phyloP scores from a whole-genome alignment of 345 rosid species.

The Stellera chamaejasme region DNA sequence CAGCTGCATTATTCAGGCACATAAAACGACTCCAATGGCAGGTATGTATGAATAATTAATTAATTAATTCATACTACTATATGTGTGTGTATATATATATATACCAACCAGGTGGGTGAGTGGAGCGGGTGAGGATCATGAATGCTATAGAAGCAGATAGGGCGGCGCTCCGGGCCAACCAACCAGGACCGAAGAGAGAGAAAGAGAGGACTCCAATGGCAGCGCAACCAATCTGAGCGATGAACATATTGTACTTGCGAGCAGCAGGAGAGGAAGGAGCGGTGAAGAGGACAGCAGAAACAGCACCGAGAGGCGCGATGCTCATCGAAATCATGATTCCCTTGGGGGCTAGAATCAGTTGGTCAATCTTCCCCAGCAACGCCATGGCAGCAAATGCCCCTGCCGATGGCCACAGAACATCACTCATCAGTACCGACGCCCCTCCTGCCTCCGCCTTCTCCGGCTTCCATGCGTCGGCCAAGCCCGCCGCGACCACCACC shows the following conservation, averaged over 20 bases:
- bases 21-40: too few species aligned
- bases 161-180: conserved; percentile 76
- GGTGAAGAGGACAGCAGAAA: conserved; percentile 71
- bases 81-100: too few species aligned
- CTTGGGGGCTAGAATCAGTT: conserved; percentile 52
- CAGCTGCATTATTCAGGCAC: conserved; percentile 37
- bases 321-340: conserved; percentile 78
- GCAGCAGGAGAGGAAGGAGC: conserved; percentile 86
- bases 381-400: conserved; percentile 99
- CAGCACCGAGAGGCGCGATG: conserved; percentile 90
- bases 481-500: conserved; percentile 25
- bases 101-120: conserved; percentile 97
- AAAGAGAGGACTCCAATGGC: conserved; percentile 83
- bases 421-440: conserved; percentile 50
- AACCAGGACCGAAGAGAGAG: conserved; percentile 63
- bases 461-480: conserved; percentile 80
- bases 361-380: conserved; percentile 76
- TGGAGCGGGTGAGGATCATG: conserved; percentile 60
- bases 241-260: conserved; percentile 88
- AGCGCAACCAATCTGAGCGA: conserved; percentile 91
- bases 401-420: conserved; percentile 89
- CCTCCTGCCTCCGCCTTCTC: conserved; percentile 38
- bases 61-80: conserved; percentile 30
- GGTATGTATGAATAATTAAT: neutral
- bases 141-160: conserved; percentile 80